Conservation (phyloP, 192 early-diverging fungal species). For the Coemansia sp. region DNA sequence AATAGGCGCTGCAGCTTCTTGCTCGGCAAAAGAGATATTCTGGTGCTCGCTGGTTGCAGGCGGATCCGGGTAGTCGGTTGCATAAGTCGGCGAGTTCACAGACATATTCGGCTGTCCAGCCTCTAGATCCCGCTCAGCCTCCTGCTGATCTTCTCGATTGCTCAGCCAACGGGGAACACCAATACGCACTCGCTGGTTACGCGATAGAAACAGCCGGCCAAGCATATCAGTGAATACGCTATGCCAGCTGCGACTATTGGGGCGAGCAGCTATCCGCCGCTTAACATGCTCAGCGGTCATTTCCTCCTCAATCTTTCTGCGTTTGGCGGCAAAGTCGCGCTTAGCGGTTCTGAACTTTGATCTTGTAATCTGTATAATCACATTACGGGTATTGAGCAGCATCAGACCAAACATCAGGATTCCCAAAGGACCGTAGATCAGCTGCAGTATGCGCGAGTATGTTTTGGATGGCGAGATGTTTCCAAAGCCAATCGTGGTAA, state of each 20-base stretch:
- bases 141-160: constrained; percentile 14
- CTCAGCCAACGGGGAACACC: constrained; percentile 46
- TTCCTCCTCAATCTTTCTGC: constrained; percentile 40
- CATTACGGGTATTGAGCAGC: constrained; percentile 51
- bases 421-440: constrained; percentile 47
- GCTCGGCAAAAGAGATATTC: constrained; percentile 11
- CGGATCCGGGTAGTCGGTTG: neutral
- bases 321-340: constrained; percentile 33
- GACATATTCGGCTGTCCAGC: neutral
- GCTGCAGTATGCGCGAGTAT: constrained; percentile 38
- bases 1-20: neutral
- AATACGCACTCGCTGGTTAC: constrained; percentile 25
- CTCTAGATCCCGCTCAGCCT: constrained; percentile 12
- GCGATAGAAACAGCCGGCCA: constrained; percentile 27
- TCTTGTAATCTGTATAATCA: constrained; percentile 43
- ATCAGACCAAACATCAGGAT: constrained; percentile 54
- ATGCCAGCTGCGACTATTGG: constrained; percentile 21
- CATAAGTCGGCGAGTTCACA: neutral
- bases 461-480: constrained; percentile 39
- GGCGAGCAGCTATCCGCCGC: constrained; percentile 36
- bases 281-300: constrained; percentile 26
- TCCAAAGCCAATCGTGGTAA: constrained; percentile 52
- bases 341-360: constrained; percentile 27
- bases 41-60: neutral
- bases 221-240: constrained; percentile 20